phyloP scores from a whole-genome alignment of 2,329 filamentous ascomycete genomes.

The Aspergillus fijiensis region DNA sequence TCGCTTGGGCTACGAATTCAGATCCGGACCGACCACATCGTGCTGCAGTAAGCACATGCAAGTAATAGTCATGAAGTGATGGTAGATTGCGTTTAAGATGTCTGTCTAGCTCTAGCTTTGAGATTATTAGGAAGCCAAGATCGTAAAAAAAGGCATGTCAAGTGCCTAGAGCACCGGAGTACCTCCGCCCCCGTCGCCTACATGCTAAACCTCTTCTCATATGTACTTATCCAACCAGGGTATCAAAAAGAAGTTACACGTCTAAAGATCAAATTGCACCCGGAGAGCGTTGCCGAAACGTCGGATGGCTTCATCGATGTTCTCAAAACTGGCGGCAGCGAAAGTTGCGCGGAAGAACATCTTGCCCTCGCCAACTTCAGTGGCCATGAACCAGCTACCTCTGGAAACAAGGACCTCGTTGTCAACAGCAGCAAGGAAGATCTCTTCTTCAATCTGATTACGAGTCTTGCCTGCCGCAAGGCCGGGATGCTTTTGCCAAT shows the following conservation, averaged over 20 bases:
- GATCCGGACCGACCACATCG: neutral
- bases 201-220: neutral
- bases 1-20: neutral
- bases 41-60: neutral
- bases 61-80: neutral
- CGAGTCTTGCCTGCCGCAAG: slow-evolving; percentile 38
- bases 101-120: neutral
- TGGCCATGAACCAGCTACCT: slow-evolving; percentile 88
- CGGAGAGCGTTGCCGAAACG: slow-evolving; percentile 75
- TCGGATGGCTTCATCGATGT: slow-evolving; percentile 70
- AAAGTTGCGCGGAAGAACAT: slow-evolving; percentile 91
- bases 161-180: neutral
- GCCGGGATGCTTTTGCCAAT: slow-evolving; percentile 48
- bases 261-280: slow-evolving; percentile 55
- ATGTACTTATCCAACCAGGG: neutral
- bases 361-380: slow-evolving; percentile 59
- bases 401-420: slow-evolving; percentile 77
- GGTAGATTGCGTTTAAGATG: neutral
- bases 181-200: neutral
- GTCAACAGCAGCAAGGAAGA: slow-evolving; percentile 75
- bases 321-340: slow-evolving; percentile 71
- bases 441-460: slow-evolving; percentile 71
- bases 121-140: neutral
- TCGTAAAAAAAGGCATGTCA: neutral
- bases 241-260: neutral